Evolutionary conservation across 495 filamentous ascomycete genomes (phyloP), one percentile per base, ranked within the genome.

Genomic region (Collariella sp.): DNA sequence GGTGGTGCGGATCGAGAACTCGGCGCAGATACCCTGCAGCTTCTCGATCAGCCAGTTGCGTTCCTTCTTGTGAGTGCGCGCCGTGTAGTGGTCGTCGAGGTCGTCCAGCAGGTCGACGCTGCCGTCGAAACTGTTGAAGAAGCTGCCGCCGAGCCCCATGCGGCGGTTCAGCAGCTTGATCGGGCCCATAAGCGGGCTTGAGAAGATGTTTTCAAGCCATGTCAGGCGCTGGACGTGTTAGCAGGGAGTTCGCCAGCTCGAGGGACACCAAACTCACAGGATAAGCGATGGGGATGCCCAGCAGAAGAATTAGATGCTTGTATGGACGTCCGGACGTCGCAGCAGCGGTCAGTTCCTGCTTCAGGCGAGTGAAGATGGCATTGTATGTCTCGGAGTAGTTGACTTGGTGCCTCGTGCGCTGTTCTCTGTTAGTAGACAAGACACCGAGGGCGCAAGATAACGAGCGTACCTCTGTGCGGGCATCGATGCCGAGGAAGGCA

Each of bases 121-220:
- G 23, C 91, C 91, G 67, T 96, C 91, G 53, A 96, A 97, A 46
- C 85, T 80, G 68, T 97, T 96, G 79, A 97, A 95, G 18, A 96
- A 73, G 56, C 81, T 81, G 24, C 88, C 88, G 5, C 85, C 78
- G 35, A 94, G 67, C 46, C 91, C 91, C 61, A 97, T 91, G 46
- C 90, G 83, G 69, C 91, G 88, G 74, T 95, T 94, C 46, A 96
- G 65, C 58, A 97, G 84, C 39, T 88, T 87, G 58, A 97, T 82
- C 0, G 88, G 87, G 1, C 83, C 88, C 60, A 95, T 84, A 40
- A 96, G 47, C 1, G 91, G 91, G 44, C 85, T 91, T 31, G 75
- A 77, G 54, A 97, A 81, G 50, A 97, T 85, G 64, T 91, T 95
- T 64, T 89, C 85, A 6, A 96, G 78, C 91, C 91, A 96, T 11